Evolutionary conservation across 805 yeast genomes (phyloP).

Genomic region (Candida tammaniensis): DNA sequence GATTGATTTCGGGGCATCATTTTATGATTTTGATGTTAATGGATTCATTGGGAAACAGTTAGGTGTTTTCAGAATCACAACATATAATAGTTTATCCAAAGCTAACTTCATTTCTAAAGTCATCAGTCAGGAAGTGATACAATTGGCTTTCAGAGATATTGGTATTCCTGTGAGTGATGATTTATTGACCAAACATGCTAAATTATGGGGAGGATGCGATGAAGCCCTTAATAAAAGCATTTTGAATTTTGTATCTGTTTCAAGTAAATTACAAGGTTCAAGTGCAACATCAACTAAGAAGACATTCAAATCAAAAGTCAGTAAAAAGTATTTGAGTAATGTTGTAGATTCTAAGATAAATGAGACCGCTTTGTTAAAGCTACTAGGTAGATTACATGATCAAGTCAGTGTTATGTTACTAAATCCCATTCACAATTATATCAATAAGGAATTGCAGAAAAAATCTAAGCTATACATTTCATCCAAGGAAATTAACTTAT

Average conservation of each 20-base stretch:
- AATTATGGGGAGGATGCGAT: slow-evolving; percentile 50
- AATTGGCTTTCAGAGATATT: slow-evolving; percentile 44
- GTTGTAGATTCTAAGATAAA: slow-evolving; percentile 39
- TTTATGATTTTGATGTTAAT: slow-evolving; percentile 34
- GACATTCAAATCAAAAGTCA: slow-evolving; percentile 31
- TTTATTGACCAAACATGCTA: slow-evolving; percentile 36
- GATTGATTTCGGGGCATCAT: slow-evolving; percentile 45
- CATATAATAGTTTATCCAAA: slow-evolving; percentile 48
- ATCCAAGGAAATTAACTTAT: slow-evolving; percentile 39
- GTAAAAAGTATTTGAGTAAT: slow-evolving; percentile 38
- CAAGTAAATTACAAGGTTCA: slow-evolving; percentile 40
- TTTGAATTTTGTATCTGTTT: slow-evolving; percentile 34
- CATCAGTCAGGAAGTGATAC: slow-evolving; percentile 48
- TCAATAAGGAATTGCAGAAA: slow-evolving; percentile 39
- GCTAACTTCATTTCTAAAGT: slow-evolving; percentile 48
- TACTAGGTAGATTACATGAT: slow-evolving; percentile 47
- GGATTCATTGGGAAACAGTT: slow-evolving; percentile 45
- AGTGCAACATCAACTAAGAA: slow-evolving; percentile 37
- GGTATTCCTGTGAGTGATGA: slow-evolving; percentile 33
- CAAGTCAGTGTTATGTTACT: slow-evolving; percentile 43
- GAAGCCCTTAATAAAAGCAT: slow-evolving; percentile 37
- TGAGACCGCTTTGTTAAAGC: slow-evolving; percentile 44
- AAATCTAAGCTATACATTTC: slow-evolving; percentile 39
- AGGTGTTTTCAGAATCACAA: slow-evolving; percentile 50
- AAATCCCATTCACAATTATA: slow-evolving; percentile 56